These are phyloP conservation scores for Mycena leptocephala DNA, from an alignment of 768 basidiomycete species.

Conservation along the genomic window DNA sequence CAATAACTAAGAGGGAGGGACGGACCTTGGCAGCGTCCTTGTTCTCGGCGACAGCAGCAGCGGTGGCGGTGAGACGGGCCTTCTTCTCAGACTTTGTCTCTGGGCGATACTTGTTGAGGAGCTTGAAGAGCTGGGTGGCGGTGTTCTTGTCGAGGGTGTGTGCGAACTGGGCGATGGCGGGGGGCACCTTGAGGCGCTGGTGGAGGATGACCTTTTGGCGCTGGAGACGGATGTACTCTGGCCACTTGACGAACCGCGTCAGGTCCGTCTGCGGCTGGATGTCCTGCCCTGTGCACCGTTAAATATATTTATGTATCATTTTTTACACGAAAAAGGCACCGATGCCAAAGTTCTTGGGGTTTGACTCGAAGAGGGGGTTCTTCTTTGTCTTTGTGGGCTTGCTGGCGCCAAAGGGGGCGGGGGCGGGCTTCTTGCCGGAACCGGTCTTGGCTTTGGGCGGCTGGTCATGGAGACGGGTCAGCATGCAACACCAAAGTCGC, in stretches of 20 bases:
- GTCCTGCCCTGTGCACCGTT: constrained; percentile 81
- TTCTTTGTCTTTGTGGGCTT: constrained; percentile 85
- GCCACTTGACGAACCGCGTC: constrained; percentile 99
- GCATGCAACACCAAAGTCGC: constrained; percentile 44
- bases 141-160: constrained; percentile 99
- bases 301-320: too few species aligned
- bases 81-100: constrained; percentile 99
- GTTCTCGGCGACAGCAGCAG: constrained; percentile 85
- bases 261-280: constrained; percentile 92
- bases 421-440: constrained; percentile 79
- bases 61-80: constrained; percentile 86
- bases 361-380: constrained; percentile 96
- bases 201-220: constrained; percentile 98
- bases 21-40: constrained; percentile 76
- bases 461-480: constrained; percentile 94
- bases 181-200: constrained; percentile 98
- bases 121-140: constrained; percentile 97
- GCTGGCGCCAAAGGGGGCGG: constrained; percentile 86
- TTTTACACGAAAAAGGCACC: constrained; percentile 54
- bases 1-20: not conserved
- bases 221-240: constrained; percentile 97
- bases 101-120: constrained; percentile 97
- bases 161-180: constrained; percentile 97
- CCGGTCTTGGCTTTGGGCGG: constrained; percentile 77
- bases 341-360: constrained; percentile 95